These are phyloP conservation scores for Trichosporon coremiiforme DNA, from an alignment of 1,284 basidiomycete species.

Conservation along the genomic window DNA sequence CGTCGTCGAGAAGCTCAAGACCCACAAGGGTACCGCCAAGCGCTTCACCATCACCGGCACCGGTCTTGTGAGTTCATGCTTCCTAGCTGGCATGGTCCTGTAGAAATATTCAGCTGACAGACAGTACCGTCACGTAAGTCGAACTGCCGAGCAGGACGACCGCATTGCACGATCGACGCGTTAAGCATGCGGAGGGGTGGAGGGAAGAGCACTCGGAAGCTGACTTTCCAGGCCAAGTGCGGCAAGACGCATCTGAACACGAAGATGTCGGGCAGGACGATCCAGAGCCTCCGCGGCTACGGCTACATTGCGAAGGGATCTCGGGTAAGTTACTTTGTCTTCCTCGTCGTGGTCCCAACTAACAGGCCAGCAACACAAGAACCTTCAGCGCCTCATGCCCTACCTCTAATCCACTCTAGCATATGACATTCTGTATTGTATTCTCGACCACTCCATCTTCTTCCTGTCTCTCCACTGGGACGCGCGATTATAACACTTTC, in stretches of 20 bases:
- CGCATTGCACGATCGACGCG: too few species aligned
- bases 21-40: constrained; percentile 44
- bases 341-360: background rate
- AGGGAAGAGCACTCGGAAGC: background rate
- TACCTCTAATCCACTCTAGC: constrained; percentile 7
- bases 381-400: constrained; percentile 7
- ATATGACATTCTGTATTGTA: constrained; percentile 18
- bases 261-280: constrained; percentile 34
- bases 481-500: background rate
- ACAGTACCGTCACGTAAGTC: constrained; percentile 40
- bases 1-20: constrained; percentile 38
- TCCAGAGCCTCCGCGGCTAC: constrained; percentile 35
- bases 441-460: background rate
- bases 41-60: constrained; percentile 40
- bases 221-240: constrained; percentile 34
- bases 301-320: background rate
- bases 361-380: constrained; percentile 3
- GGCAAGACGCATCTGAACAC: constrained; percentile 47
- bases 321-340: background rate
- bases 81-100: background rate
- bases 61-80: constrained; percentile 38
- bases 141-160: background rate
- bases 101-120: constrained; percentile 20
- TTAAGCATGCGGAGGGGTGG: background rate
- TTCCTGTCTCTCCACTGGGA: background rate